These are phyloP conservation scores for Eryngium alpinum DNA, from an alignment of 140 eudicot genomes.

Conservation along the genomic window DNA sequence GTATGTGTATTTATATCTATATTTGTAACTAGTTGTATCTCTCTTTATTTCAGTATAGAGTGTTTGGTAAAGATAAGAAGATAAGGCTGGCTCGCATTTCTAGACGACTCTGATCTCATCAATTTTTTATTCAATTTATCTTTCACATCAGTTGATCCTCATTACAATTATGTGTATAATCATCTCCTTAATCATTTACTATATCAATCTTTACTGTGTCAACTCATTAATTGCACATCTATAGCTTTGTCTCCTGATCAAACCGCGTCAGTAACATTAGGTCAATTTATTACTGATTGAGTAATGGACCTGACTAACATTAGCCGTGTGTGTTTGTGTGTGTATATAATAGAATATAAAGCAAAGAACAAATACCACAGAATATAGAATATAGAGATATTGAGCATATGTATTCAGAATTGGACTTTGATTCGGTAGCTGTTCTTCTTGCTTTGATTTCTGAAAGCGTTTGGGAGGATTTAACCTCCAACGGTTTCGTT, in stretches of 20 bases:
- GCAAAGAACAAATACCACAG: background rate
- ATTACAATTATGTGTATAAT: background rate
- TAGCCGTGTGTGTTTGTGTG: background rate
- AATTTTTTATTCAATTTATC: background rate
- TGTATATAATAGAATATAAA: background rate
- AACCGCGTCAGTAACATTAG: background rate
- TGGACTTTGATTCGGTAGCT: slow-evolving; percentile 10
- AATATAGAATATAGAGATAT: slow-evolving; percentile 7
- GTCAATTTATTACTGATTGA: background rate
- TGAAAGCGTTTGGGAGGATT: slow-evolving; percentile 8
- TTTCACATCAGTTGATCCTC: background rate
- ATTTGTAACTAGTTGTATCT: background rate
- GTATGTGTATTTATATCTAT: background rate
- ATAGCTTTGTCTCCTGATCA: background rate
- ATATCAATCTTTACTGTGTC: background rate
- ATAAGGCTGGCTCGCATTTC: slow-evolving; percentile 6
- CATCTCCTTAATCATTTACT: background rate
- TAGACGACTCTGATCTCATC: background rate
- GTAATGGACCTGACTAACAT: too few relatives aligned
- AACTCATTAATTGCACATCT: background rate
- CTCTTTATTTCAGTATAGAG: background rate
- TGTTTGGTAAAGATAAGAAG: slow-evolving; percentile 2
- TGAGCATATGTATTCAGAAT: slow-evolving; percentile 9
- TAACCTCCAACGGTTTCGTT: slow-evolving; percentile 1
- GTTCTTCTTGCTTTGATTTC: slow-evolving; percentile 15